A percentile compares a stretch with the other conserved stretches of the same genome.
Evolutionary conservation across 2,329 filamentous ascomycete species (phyloP).

Genomic region (Cytospora schulzeri): DNA sequence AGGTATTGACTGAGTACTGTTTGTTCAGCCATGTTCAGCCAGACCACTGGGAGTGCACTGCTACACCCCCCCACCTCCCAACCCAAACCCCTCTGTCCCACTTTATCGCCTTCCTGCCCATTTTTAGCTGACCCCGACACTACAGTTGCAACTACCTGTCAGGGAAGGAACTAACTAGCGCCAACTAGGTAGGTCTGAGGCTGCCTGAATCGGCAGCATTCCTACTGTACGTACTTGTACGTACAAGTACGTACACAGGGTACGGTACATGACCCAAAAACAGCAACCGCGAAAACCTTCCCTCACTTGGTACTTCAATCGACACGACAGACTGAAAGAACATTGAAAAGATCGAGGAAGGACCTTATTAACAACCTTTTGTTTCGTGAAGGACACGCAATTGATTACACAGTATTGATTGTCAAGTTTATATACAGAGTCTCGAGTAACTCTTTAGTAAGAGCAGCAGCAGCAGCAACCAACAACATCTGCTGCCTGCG

Average conservation of each 20-base stretch:
- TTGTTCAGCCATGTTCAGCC: not conserved
- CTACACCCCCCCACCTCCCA: too few species aligned
- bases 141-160: not conserved
- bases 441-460: too few species aligned
- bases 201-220: slow-evolving; percentile 1
- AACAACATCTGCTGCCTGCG: not conserved
- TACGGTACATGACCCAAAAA: too few species aligned
- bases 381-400: too few species aligned
- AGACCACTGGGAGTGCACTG: not conserved
- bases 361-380: not conserved
- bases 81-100: too few species aligned
- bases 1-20: too few species aligned
- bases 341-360: too few species aligned
- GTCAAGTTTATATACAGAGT: too few species aligned
- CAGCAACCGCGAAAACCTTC: not conserved
- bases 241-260: not conserved
- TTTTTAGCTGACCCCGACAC: not conserved
- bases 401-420: too few species aligned
- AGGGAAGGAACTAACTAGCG: not conserved
- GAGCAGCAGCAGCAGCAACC: not conserved
- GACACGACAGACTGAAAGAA: not conserved
- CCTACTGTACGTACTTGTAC: not conserved
- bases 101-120: not conserved
- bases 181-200: not conserved
- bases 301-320: not conserved